Conservation (phyloP, 192 early-diverging fungal species). For the Ramicandelaber brevisporus region DNA sequence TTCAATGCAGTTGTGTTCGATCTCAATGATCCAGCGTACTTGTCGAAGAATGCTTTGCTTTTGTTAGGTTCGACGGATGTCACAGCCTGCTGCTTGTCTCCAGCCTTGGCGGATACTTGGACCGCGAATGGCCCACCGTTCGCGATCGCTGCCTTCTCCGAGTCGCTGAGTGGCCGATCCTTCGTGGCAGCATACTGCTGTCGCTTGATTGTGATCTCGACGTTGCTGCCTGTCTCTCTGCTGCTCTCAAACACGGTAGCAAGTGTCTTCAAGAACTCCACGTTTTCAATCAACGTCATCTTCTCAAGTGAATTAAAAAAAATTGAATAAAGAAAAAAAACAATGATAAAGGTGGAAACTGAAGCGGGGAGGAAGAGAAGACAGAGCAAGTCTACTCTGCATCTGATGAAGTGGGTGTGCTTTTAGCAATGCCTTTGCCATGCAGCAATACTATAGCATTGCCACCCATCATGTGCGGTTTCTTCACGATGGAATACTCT, state of each 20-base stretch:
- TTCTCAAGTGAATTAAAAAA: too few relatives aligned
- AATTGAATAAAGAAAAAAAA: too few relatives aligned
- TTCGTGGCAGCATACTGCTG: not conserved
- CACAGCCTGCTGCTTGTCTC: constrained; percentile 6
- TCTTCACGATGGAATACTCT: too few relatives aligned
- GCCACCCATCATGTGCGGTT: too few relatives aligned
- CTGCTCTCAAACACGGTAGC: constrained; percentile 2
- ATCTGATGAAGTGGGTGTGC: too few relatives aligned
- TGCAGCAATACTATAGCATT: too few relatives aligned
- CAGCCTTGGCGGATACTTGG: constrained; percentile 2
- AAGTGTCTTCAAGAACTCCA: constrained; percentile 2
- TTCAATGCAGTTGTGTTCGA: constrained; percentile 4
- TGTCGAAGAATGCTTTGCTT: too few relatives aligned
- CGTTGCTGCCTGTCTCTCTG: constrained; percentile 4
- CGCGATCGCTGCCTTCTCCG: not conserved
- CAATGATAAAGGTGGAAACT: too few relatives aligned
- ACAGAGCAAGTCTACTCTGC: too few relatives aligned
- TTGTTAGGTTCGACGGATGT: constrained; percentile 3
- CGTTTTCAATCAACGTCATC: constrained; percentile 2
- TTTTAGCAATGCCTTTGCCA: too few relatives aligned
- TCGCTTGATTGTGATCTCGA: constrained; percentile 4
- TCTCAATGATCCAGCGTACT: too few relatives aligned
- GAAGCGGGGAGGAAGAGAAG: too few relatives aligned
- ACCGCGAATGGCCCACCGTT: not conserved
- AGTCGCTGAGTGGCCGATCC: not conserved